Evolutionary conservation across 768 basidiomycete species (phyloP).

Genomic region (Chlorophyllum brunneum): DNA sequence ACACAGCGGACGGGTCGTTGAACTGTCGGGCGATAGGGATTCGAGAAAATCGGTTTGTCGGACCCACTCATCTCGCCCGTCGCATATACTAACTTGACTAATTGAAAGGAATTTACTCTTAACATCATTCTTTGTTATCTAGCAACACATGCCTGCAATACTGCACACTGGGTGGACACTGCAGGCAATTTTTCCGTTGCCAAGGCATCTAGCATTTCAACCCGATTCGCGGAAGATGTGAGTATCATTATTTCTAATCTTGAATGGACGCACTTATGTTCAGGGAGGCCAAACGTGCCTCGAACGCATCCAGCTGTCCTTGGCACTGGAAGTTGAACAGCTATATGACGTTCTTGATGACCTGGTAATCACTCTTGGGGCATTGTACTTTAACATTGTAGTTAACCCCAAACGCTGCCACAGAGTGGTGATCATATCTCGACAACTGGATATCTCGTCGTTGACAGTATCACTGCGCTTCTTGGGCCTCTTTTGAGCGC

Average conservation of each 20-base stretch:
- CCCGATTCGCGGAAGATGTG: constrained; percentile 22
- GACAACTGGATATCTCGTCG: constrained; percentile 45
- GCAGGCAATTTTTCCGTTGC: constrained; percentile 61
- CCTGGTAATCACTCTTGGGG: constrained; percentile 26
- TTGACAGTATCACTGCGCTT: constrained; percentile 65
- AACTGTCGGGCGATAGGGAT: constrained; percentile 62
- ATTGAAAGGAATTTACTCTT: constrained; percentile 52
- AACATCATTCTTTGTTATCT: constrained; percentile 58
- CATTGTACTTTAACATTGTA: constrained; percentile 8
- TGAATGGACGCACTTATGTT: neutral
- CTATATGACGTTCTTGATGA: constrained; percentile 48
- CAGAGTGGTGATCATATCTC: constrained; percentile 2
- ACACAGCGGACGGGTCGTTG: constrained; percentile 45
- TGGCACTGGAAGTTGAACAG: constrained; percentile 56
- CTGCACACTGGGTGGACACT: constrained; percentile 69
- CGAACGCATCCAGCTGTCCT: constrained; percentile 54
- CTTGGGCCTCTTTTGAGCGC: constrained; percentile 61
- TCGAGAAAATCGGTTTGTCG: constrained; percentile 67
- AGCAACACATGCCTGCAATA: constrained; percentile 26
- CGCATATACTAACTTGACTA: neutral
- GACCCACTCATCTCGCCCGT: neutral
- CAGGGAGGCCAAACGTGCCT: constrained; percentile 32
- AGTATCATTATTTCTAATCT: neutral
- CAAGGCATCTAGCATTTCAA: constrained; percentile 33
- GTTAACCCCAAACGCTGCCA: neutral